Evolutionary conservation across 345 rosid species (phyloP).

Genomic region (Gossypium stocksii): DNA sequence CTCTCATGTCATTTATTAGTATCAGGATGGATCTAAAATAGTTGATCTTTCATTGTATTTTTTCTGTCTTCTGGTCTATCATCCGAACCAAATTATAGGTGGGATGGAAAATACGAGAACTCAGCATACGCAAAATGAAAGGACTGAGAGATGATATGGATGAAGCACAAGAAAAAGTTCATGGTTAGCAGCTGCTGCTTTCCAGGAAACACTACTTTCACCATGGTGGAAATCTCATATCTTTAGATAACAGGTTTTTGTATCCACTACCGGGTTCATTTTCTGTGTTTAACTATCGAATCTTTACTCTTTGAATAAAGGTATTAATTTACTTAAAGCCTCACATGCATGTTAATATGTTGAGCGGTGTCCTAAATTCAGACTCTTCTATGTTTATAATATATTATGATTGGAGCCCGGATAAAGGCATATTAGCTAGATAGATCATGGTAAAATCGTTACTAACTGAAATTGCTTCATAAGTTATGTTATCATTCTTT

Average conservation of each 20-base stretch:
- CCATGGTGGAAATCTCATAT: neutral
- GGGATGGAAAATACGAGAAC: constrained; percentile 74
- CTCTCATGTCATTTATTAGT: neutral
- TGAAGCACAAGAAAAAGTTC: constrained; percentile 1
- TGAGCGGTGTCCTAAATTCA: neutral
- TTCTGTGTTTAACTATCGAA: neutral
- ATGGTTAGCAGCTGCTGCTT: neutral
- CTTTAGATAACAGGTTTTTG: neutral
- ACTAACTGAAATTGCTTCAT: neutral
- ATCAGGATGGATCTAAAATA: neutral
- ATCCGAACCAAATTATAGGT: constrained; percentile 40
- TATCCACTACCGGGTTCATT: neutral
- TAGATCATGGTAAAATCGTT: neutral
- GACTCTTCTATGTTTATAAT: neutral
- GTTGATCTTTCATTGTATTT: neutral
- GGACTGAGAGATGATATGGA: neutral
- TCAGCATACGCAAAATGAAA: constrained; percentile 39
- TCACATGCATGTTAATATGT: neutral
- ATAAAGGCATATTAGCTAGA: neutral
- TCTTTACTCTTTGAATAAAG: neutral
- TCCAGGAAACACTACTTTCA: neutral
- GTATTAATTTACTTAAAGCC: neutral
- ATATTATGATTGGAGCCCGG: neutral
- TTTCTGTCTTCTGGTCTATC: neutral
- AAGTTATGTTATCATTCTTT: too few relatives aligned